Evolutionary conservation across 768 basidiomycete species (phyloP).

Genomic region (Lactarius quietus): DNA sequence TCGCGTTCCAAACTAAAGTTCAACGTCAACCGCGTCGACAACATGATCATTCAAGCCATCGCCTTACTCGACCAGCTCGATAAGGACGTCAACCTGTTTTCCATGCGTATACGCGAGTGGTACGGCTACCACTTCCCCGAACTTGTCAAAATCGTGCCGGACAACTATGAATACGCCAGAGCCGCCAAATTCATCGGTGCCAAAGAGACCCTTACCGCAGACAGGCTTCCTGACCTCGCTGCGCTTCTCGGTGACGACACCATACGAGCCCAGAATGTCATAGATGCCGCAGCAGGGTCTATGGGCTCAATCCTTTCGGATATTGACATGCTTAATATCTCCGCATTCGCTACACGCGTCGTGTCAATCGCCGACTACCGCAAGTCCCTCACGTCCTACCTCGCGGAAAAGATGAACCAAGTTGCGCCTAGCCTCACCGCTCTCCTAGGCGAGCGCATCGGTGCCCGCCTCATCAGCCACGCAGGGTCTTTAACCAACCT

Average conservation of each 20-base stretch:
- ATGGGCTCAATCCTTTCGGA: constrained; percentile 92
- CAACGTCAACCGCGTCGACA: constrained; percentile 93
- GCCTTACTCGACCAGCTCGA: constrained; percentile 97
- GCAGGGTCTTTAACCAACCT: constrained; percentile 95
- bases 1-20: constrained; percentile 97
- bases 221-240: constrained; percentile 75
- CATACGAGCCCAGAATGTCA: constrained; percentile 85
- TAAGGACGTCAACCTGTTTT: constrained; percentile 98
- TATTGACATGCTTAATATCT: constrained; percentile 95
- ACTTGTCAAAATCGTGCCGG: constrained; percentile 87
- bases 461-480: constrained; percentile 90
- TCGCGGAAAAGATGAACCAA: constrained; percentile 96
- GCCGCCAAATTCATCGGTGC: constrained; percentile 84
- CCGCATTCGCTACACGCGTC: constrained; percentile 84
- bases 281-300: constrained; percentile 90
- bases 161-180: constrained; percentile 92
- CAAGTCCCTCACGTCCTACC: constrained; percentile 80
- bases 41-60: constrained; percentile 99
- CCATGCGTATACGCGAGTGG: constrained; percentile 98
- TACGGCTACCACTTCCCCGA: constrained; percentile 99
- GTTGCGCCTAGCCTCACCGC: constrained; percentile 93
- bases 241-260: constrained; percentile 79
- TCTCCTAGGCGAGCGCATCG: constrained; percentile 87
- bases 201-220: constrained; percentile 76
- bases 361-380: constrained; percentile 93